phyloP scores from a whole-genome alignment of 2,329 filamentous ascomycete species.

The Pseudonectria buxi region DNA sequence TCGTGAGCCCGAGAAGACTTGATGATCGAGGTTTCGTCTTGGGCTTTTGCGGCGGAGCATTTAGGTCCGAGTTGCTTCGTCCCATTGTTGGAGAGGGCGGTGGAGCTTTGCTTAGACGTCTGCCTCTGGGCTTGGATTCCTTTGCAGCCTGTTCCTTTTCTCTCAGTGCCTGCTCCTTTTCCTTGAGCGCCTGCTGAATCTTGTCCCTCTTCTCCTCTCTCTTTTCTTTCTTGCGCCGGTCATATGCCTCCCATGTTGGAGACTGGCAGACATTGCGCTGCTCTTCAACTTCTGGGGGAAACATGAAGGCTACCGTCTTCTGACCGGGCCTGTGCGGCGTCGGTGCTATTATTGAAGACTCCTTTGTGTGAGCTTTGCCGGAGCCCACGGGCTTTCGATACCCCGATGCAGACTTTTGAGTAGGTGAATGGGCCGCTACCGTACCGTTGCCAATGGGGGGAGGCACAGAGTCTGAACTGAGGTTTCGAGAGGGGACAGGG shows the following conservation, averaged over 20 bases:
- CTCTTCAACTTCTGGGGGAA: conserved; percentile 24
- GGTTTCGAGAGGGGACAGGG: conserved; percentile 16
- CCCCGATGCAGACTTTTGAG: conserved; percentile 11
- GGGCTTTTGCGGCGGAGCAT: conserved; percentile 4
- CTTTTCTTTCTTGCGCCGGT: conserved; percentile 45
- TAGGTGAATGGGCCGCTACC: conserved; percentile 2
- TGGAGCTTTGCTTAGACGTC: conserved; percentile 28
- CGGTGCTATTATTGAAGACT: conserved; percentile 5
- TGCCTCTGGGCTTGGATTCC: conserved; percentile 16
- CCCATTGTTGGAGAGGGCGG: conserved; percentile 17
- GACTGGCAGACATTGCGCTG: conserved; percentile 48
- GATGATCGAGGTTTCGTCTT: conserved; percentile 19
- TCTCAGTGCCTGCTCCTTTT: conserved; percentile 10
- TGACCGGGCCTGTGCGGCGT: conserved; percentile 16
- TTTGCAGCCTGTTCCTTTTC: conserved; percentile 7
- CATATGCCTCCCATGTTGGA: conserved; percentile 55
- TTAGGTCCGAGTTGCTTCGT: conserved; percentile 12
- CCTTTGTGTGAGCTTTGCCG: conserved; percentile 5
- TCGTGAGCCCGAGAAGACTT: conserved; percentile 20
- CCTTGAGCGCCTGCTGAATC: conserved; percentile 19
- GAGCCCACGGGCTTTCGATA: conserved; percentile 12
- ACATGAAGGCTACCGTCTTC: conserved; percentile 27
- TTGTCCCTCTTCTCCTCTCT: conserved; percentile 34
- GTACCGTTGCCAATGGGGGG: conserved; percentile 13
- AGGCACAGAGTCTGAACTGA: conserved; percentile 11